Conservation (phyloP, 306 rosid genomes). For the Sicyos baderoa region DNA sequence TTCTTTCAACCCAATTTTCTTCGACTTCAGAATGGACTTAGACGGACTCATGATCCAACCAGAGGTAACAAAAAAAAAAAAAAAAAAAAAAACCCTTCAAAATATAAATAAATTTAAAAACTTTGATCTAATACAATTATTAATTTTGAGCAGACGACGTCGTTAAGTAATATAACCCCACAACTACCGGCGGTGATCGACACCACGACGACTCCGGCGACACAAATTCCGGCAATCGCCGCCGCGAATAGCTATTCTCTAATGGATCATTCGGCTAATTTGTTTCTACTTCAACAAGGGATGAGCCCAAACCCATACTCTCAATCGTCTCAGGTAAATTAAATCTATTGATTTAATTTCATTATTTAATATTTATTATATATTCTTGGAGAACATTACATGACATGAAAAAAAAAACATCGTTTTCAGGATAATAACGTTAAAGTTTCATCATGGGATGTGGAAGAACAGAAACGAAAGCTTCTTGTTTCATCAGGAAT, state of each 20-base stretch:
- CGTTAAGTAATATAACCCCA: slow-evolving; percentile 14
- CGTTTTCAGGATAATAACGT: slow-evolving; percentile 41
- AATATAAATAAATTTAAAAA: not conserved
- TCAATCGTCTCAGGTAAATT: not conserved
- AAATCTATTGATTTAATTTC: not conserved
- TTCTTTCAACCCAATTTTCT: slow-evolving; percentile 55
- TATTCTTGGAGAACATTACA: not conserved
- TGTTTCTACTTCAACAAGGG: slow-evolving; percentile 12
- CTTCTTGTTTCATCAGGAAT: slow-evolving; percentile 57
- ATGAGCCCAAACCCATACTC: not conserved
- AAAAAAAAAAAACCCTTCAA: not conserved
- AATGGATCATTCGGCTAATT: slow-evolving; percentile 4
- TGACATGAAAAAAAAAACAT: slow-evolving; percentile 17
- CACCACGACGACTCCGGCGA: not conserved
- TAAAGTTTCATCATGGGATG: slow-evolving; percentile 51
- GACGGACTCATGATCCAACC: slow-evolving; percentile 45
- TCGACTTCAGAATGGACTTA: slow-evolving; percentile 58
- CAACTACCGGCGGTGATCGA: slow-evolving; percentile 1
- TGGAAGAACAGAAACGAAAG: slow-evolving; percentile 66
- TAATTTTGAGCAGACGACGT: not conserved
- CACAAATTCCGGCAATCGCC: slow-evolving; percentile 1
- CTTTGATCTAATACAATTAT: not conserved
- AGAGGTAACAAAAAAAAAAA: slow-evolving; percentile 30
- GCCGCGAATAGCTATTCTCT: not conserved
- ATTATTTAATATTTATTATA: too few species aligned